These are phyloP conservation scores for Skeletonema menzelii DNA, from an alignment of 108 stramenopile species.

Conservation along the genomic window DNA sequence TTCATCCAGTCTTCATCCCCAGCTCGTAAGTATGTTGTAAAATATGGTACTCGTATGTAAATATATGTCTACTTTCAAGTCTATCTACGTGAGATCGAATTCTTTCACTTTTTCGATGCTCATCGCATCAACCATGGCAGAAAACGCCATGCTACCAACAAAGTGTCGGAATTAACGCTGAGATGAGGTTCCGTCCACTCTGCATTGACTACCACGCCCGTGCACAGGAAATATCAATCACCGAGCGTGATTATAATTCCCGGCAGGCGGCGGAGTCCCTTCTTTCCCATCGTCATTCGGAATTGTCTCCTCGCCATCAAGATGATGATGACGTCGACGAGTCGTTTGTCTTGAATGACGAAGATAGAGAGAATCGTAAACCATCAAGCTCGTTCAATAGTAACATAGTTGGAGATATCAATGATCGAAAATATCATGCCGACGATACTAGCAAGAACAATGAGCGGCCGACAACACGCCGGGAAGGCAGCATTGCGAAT, in stretches of 20 bases:
- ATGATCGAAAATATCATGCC: not conserved
- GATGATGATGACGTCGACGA: not conserved
- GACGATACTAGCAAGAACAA: not conserved
- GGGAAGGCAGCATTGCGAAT: not conserved
- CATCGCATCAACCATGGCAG: too few species aligned
- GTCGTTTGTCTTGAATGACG: not conserved
- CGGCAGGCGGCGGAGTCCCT: conserved; percentile 15
- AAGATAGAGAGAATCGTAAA: not conserved
- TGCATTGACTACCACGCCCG: conserved; percentile 56
- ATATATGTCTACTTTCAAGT: too few species aligned
- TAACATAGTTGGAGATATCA: not conserved
- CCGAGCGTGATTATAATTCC: conserved; percentile 13
- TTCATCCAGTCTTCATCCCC: too few species aligned
- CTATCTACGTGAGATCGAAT: too few species aligned
- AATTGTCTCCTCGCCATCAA: not conserved
- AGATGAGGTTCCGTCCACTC: conserved; percentile 61
- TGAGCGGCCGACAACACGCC: not conserved
- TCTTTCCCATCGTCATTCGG: not conserved
- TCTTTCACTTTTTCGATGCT: too few species aligned
- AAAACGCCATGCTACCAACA: too few species aligned
- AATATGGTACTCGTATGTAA: too few species aligned
- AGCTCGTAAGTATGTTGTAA: too few species aligned
- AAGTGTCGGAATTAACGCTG: not conserved
- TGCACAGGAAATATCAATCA: conserved; percentile 38
- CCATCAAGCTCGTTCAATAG: not conserved